Evolutionary conservation across 2,329 filamentous ascomycete genomes (phyloP), one percentile per base, ranked within the genome.

Genomic region (Alternaria sp.): DNA sequence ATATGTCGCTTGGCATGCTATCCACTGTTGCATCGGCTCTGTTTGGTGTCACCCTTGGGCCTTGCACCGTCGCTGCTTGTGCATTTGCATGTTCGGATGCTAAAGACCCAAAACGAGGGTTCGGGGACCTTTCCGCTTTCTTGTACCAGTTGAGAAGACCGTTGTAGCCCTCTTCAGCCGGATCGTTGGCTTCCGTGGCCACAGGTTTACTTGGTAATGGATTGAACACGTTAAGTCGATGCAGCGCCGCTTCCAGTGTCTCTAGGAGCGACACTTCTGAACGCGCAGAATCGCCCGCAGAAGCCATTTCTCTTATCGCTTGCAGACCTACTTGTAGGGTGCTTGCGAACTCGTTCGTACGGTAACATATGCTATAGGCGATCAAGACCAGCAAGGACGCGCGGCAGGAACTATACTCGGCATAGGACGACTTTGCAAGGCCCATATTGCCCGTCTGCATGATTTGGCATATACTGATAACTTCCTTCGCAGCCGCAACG

Each of bases 381-480:
- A 66, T 59, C 20, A 66, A 46, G 9, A 64, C 56, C 11, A 66
- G 53, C 8, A 66, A 56, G 3, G 64, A 57, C 5, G 64, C 64
- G 3, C 64, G 62, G 32, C 64, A 66, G 28, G 64, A 54, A 46
- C 60, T 63, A 25, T 57, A 65, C 20, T 65, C 63, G 30, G 51
- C 51, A 58, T 67, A 67, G 9, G 55, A 60, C 22, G 64, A 55
- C 34, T 54, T 60, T 40, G 62, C 62, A 40, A 67, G 62, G 30
- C 62, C 64, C n/a, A 65, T 63, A 3, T 50, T 32, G n/a, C 56
- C 43, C 8, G 46, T 53, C 7, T 62, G 62, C 53, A 67, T 59
- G 32, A 25, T 41, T 3, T 53, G 59, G 18, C 59, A 62, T 30
- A 59, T 57, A 10, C 53, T 32, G 30, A 67, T 63, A 28, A 50